Base-by-base conservation (phyloP, 176 grass and related monocot species). In the Cenchrus fungigraminus region DNA sequence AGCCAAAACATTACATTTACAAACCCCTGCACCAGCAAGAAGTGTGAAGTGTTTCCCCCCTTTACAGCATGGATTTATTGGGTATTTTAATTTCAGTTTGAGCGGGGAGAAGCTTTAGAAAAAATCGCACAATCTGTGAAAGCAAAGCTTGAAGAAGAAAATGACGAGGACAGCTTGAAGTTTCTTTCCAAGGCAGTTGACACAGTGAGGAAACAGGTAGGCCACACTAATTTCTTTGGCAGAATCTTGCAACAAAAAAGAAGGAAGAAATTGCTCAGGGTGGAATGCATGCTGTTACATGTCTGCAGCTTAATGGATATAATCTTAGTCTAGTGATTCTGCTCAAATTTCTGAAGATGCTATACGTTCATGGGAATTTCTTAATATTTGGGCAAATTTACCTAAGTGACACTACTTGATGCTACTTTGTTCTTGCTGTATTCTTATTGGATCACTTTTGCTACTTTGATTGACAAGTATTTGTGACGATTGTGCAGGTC, bases 141-240 rank as follows among this genome's bases (percentile, higher is more conserved):
- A 87, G 59, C 79, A 85, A 96, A 99, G 80, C 93, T 96, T 83
- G 90, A 91, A 86, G 93, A 99, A 94, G 97, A 99, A 77, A 78
- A 92, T 37, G 97, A 99, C 5, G 93, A 96, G 62, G 93, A 96
- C 56, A 92, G 91, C 89, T 86, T 99, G 84, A 94, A 96, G 81
- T 93, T 92, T 88, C 84, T 99, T 87, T 58, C 82, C 47, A 99
- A 99, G 82, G 90, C 88, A 57, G 86, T 96, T 78, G 97, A 99
- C 44, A 94, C 87, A 34, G 89, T 99, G 64, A 92, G 97, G 81
- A 99, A 99, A 89, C 74, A 99, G 91, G 97, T 99, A 88, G 20
- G 28, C 28, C 29, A 66, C 40, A 59, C 72, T 19, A 44, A 47
- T 72, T 71, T 55, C 15, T 66, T 76, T 19, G 15, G 4, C 7